Evolutionary conservation across 2,329 filamentous ascomycete genomes (phyloP), one percentile per base, ranked within the genome.

Genomic region (Venturiaceae sp.): DNA sequence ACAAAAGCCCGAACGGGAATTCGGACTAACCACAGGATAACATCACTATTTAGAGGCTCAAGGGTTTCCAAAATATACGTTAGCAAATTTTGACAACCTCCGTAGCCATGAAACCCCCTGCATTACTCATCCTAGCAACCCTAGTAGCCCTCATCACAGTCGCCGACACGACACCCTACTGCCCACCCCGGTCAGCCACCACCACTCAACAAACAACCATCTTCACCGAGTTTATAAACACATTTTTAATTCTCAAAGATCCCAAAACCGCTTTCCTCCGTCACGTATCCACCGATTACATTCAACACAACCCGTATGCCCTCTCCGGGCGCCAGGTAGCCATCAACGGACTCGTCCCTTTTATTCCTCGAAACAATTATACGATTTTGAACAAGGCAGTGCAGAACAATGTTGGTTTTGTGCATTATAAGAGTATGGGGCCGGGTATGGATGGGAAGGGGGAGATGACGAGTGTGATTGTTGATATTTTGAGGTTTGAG

Each of bases 281-380:
- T 34, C 53, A 55, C 53, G 53, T 39, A 14, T 13, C 53, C 19
- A 34, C 41, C 34, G 26, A 56, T 23, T 56, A 56, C 54, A 56
- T 56, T 23, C 37, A 56, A 32, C 54, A 56, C 26, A 56, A 56
- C 54, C 54, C 54, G 9, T 19, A n/a, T 23, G 41, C 46, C 36
- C 37, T 26, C 9, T 56, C 54, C 7, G 54, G 54, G 19, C 54
- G 54, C 13, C 54, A 56, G 23, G 16, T 33, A 9, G 54, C 34
- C 30, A 36, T 55, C 30, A 36, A 56, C 36, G 23, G 14, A 11
- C 36, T 39, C 5, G 13, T n/a, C 36, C 5, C 36, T 5, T 14
- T 5, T 4, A 6, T 39, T n/a, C 36, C 36, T 16, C 36, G 5
- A n/a, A 14, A n/a, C n/a, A 39, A 5, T n/a, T 39, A 8, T 39